A percentile compares a stretch with the other conserved stretches of the same genome.
phyloP scores from a whole-genome alignment of 2,329 filamentous ascomycete genomes.

The Ceratocystis eucalypticola region DNA sequence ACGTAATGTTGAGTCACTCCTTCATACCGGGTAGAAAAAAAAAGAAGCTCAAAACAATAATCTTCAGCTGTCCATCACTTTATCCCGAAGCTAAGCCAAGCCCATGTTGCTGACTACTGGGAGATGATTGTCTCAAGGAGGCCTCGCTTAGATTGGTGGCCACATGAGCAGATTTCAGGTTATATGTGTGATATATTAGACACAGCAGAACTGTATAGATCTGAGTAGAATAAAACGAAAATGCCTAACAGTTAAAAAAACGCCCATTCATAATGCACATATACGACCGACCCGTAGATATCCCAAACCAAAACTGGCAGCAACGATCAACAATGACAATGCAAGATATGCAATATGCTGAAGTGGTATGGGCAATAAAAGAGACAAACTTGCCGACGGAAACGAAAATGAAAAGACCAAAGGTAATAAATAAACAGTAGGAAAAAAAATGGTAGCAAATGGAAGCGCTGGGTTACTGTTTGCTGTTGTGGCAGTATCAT shows the following conservation, averaged over 20 bases:
- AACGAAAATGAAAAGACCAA: not conserved
- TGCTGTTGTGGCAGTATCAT: not conserved
- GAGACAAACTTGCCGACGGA: not conserved
- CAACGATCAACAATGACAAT: not conserved
- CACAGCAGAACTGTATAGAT: no score
- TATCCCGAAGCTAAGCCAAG: no score
- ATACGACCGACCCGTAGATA: not conserved
- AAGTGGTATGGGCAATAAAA: constrained; percentile 2
- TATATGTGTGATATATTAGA: no score
- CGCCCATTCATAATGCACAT: not conserved
- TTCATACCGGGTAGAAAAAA: no score
- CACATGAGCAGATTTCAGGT: no score
- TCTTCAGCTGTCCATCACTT: no score
- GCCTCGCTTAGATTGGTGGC: no score
- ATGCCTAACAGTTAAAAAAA: not conserved
- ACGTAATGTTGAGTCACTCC: no score
- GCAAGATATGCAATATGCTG: not conserved
- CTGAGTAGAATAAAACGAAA: not conserved
- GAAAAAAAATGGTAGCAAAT: not conserved
- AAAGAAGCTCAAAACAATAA: no score
- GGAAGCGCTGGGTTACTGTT: constrained; percentile 9
- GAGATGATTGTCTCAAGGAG: no score
- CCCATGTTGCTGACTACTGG: no score
- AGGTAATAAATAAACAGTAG: not conserved
- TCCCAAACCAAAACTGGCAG: constrained; percentile 1